These are phyloP conservation scores for Schizophyllum commune DNA, from an alignment of 1,284 basidiomycete genomes.

Conservation along the genomic window DNA sequence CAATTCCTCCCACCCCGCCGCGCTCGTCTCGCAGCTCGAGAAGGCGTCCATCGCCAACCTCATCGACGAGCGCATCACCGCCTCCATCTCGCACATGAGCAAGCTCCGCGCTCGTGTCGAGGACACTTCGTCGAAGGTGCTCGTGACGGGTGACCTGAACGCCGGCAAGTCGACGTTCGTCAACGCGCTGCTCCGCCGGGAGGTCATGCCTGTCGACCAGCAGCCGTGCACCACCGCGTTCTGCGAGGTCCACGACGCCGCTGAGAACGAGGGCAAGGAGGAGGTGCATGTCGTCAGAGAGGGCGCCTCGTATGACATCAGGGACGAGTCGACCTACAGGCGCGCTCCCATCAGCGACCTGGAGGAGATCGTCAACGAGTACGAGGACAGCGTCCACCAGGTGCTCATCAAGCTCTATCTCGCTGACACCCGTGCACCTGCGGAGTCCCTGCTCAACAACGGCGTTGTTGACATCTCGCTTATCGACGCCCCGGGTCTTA, in stretches of 20 bases:
- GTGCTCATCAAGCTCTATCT: conserved; percentile 82
- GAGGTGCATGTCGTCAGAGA: conserved; percentile 78
- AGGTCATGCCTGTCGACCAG: conserved; percentile 96
- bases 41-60: conserved; percentile 90
- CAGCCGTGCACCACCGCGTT: conserved; percentile 98
- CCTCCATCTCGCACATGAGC: conserved; percentile 75
- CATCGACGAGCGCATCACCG: conserved; percentile 79
- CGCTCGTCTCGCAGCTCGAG: conserved; percentile 88
- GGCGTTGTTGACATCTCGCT: conserved; percentile 97
- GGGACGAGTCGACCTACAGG: conserved; percentile 73
- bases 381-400: conserved; percentile 51
- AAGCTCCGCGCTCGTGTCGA: conserved; percentile 82
- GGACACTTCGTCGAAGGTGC: conserved; percentile 92
- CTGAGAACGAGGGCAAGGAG: conserved; percentile 74
- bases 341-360: conserved; percentile 65
- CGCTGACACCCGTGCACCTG: conserved; percentile 62
- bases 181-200: conserved; percentile 84
- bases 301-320: conserved; percentile 61
- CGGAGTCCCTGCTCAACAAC: conserved; percentile 88
- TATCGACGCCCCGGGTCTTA: conserved; percentile 97
- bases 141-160: conserved; percentile 99
- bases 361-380: conserved; percentile 76
- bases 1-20: conserved; percentile 61
- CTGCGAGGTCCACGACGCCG: conserved; percentile 93
- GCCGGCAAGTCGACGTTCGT: conserved; percentile 98